phyloP scores from a whole-genome alignment of 257 asterid species.

The Fraxinus anomala region DNA sequence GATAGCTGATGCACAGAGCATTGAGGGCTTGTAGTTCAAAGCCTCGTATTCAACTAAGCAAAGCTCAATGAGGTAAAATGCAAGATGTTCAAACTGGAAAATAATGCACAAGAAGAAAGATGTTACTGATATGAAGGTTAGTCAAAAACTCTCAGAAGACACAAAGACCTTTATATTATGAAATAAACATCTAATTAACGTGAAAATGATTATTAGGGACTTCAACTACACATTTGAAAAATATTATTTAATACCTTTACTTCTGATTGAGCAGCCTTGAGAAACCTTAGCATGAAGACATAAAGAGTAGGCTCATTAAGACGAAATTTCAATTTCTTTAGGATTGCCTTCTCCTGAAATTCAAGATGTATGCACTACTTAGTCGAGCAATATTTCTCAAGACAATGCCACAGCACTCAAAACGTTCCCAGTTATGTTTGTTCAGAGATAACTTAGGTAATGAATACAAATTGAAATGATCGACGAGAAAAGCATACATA shows the following conservation, averaged over 20 bases:
- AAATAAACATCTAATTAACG: background rate
- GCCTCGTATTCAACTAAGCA: slow-evolving; percentile 88
- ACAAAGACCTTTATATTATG: background rate
- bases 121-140: background rate
- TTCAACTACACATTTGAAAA: background rate
- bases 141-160: background rate
- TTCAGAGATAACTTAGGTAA: background rate
- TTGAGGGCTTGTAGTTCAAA: slow-evolving; percentile 82
- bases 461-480: background rate
- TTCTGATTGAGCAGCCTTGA: slow-evolving; percentile 84
- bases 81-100: slow-evolving; percentile 77
- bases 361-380: slow-evolving; percentile 21
- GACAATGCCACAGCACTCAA: background rate
- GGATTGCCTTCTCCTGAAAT: slow-evolving; percentile 72
- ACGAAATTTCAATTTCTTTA: slow-evolving; percentile 76
- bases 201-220: background rate
- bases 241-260: slow-evolving; percentile 41
- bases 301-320: slow-evolving; percentile 90
- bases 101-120: slow-evolving; percentile 6
- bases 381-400: slow-evolving; percentile 19
- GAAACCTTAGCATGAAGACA: slow-evolving; percentile 93
- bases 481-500: slow-evolving; percentile 26
- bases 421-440: background rate
- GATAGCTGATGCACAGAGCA: slow-evolving; percentile 91
- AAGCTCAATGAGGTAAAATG: slow-evolving; percentile 88